Evolutionary conservation across 345 rosid species (phyloP), one percentile per base, ranked within the genome.

Genomic region (Sisymbrium altissimum): DNA sequence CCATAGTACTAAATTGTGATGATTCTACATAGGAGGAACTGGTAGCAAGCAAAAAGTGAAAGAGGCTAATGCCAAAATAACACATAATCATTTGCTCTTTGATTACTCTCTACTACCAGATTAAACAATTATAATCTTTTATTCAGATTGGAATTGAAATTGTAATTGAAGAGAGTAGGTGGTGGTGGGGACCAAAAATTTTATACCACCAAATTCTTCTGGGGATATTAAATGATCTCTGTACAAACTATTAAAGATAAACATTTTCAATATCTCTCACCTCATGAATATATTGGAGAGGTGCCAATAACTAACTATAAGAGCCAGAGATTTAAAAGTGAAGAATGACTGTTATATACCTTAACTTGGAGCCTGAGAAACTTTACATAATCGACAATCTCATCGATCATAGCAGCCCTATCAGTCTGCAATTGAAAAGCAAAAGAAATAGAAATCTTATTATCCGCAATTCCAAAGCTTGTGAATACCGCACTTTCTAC

Each of bases 321-420:
- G 21, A 9, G 19, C 57, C 40, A 41, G 36, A 53, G 12, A 19
- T 10, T 1, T 14, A 3, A 54, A 25, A 62, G 13, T 68, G 57
- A 68, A 44, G 41, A 43, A 64, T 35, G 39, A 35, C 6, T 19
- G 29, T 49, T 30, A 23, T 73, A 68, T 83, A 92, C 99, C 99
- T 96, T 96, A 72, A 90, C 99, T 85, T 96, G 99, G 71, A 96
- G 99, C 75, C 98, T 87, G 66, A 96, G 84, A 82, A 96, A 96
- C 89, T 96, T 96, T 62, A 96, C 99, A 81, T 96, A 96, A 83
- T 90, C 99, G 53, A 96, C 98, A 79, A 96, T 86, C 85, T 96
- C 99, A 81, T 96, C 99, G 59, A 96, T 96, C 99, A 96, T 92
- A 67, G 88, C 90, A 35, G 99, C 99, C 54, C 97, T 80, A 80